phyloP scores from a whole-genome alignment of 805 yeast genomes.

The Wickerhamiella sergipiensis region DNA sequence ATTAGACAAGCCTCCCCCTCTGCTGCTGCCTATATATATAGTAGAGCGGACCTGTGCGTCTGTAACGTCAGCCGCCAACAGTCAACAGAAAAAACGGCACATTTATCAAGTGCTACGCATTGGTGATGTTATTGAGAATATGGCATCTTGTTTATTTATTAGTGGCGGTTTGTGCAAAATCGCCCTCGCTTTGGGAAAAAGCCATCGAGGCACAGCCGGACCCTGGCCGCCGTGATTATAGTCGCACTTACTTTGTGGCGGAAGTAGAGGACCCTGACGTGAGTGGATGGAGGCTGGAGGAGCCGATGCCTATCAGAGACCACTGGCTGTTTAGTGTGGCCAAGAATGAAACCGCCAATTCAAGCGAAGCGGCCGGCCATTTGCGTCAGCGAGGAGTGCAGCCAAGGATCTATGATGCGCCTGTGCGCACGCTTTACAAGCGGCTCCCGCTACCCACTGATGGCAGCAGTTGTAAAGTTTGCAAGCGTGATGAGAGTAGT shows the following conservation, averaged over 20 bases:
- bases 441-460: conserved; percentile 11
- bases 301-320: conserved; percentile 18
- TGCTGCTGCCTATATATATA: neutral
- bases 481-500: neutral
- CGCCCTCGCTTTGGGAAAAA: conserved; percentile 10
- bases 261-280: conserved; percentile 10
- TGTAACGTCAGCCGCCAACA: neutral
- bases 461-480: neutral
- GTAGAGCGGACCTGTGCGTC: neutral
- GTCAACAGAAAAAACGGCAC: neutral
- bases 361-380: neutral
- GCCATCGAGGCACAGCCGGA: conserved; percentile 13
- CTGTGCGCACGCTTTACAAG: conserved; percentile 1
- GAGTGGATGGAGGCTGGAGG: conserved; percentile 13
- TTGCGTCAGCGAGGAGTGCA: neutral
- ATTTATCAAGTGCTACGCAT: too few relatives aligned
- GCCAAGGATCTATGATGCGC: conserved; percentile 3
- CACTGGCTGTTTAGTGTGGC: conserved; percentile 17
- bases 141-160: neutral
- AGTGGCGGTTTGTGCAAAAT: neutral
- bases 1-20: neutral
- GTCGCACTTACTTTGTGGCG: conserved; percentile 15
- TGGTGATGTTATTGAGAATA: neutral
- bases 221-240: conserved; percentile 13
- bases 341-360: neutral